Percentiles rank a stretch among this genome's conserved stretches.
Conservation (phyloP, 108 stramenopile genomes). For the Parmales sp. region DNA sequence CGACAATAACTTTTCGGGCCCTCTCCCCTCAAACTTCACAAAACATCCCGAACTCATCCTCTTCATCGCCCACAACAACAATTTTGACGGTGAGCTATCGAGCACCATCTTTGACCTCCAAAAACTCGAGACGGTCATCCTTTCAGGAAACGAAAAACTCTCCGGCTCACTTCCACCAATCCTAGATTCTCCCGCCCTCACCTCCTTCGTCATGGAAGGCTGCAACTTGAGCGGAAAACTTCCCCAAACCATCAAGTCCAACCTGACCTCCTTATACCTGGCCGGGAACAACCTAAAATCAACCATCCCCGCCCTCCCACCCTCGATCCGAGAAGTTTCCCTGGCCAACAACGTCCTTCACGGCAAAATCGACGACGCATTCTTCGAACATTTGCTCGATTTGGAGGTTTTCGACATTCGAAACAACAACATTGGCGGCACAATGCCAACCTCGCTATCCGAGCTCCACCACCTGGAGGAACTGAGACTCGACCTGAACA, state of each 20-base stretch:
- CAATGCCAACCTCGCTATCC: constrained; percentile 2
- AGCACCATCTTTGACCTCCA: constrained; percentile 7
- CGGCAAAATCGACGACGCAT: neutral
- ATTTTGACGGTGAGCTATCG: neutral
- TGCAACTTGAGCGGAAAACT: constrained; percentile 1
- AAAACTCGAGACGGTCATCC: neutral
- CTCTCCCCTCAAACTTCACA: neutral
- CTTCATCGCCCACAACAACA: constrained; percentile 4
- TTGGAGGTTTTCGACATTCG: neutral
- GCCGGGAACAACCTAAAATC: neutral
- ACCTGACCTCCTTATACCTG: constrained; percentile 1
- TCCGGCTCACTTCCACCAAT: neutral
- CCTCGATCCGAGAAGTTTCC: neutral
- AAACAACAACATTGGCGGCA: neutral
- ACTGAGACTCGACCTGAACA: constrained; percentile 1
- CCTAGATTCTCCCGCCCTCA: neutral
- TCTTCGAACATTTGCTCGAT: neutral
- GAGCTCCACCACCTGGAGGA: neutral
- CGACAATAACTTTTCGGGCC: constrained; percentile 8
- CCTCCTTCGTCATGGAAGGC: constrained; percentile 1
- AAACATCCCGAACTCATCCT: neutral
- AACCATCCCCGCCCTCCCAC: neutral
- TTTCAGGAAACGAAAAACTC: constrained; percentile 10
- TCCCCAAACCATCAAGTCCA: neutral
- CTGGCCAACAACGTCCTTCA: neutral